A percentile compares a stretch with the other conserved stretches of the same genome.
These are phyloP conservation scores for Ceratonia siliqua DNA, from an alignment of 306 rosid species.

Conservation along the genomic window DNA sequence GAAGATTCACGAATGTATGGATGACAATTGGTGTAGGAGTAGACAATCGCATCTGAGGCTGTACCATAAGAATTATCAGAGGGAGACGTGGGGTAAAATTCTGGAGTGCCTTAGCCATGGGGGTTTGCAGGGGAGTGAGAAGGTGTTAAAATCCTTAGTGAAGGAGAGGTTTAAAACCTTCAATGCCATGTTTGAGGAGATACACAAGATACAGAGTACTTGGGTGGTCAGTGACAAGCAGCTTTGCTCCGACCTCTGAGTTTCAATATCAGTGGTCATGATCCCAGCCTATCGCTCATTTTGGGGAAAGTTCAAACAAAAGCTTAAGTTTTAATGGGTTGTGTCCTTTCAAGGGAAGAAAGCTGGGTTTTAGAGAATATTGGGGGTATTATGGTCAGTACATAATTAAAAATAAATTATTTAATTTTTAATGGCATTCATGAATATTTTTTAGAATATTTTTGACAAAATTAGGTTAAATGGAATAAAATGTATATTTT, in stretches of 20 bases:
- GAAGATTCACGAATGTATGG: constrained; percentile 61
- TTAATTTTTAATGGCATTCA: no score
- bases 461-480: no score
- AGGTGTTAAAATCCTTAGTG: constrained; percentile 54
- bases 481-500: no score
- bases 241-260: constrained; percentile 75
- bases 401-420: no score
- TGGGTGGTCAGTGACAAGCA: constrained; percentile 86
- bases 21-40: constrained; percentile 68
- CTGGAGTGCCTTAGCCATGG: constrained; percentile 63
- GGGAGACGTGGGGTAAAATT: constrained; percentile 75
- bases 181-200: constrained; percentile 67
- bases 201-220: constrained; percentile 65
- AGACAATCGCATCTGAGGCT: constrained; percentile 50
- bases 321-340: no score
- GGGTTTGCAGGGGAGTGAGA: constrained; percentile 52
- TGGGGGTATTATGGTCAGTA: no score
- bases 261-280: constrained; percentile 62
- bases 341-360: no score
- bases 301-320: no score
- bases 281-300: no score
- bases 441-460: no score
- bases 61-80: constrained; percentile 69
- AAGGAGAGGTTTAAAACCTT: constrained; percentile 77
- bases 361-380: no score